Evolutionary conservation across 2,329 filamentous ascomycete species (phyloP).

Genomic region (Cryoendolithus antarcticus): DNA sequence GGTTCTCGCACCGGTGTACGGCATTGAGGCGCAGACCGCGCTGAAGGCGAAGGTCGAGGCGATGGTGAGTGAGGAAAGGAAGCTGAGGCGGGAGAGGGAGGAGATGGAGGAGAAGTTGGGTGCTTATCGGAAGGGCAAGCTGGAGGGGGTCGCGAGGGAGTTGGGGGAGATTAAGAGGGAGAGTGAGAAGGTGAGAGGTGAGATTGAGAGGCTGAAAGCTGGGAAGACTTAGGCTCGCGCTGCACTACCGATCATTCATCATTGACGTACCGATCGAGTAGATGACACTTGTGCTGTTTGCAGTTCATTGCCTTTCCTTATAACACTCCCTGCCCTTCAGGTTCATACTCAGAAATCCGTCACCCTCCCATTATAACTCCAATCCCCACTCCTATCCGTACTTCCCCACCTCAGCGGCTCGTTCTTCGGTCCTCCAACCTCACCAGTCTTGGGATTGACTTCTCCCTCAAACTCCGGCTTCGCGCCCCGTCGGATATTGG

Average conservation of each 20-base stretch:
- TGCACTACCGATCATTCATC: neutral
- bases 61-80: conserved; percentile 19
- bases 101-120: conserved; percentile 24
- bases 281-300: neutral
- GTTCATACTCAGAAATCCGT: conserved; percentile 69
- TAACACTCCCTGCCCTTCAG: no score
- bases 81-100: conserved; percentile 21
- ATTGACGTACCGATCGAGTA: neutral
- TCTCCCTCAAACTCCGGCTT: conserved; percentile 90
- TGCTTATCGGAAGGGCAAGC: conserved; percentile 25
- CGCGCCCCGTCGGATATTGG: conserved; percentile 61
- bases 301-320: no score
- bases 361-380: conserved; percentile 90
- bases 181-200: conserved; percentile 18
- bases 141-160: conserved; percentile 28
- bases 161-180: conserved; percentile 22
- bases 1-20: conserved; percentile 14
- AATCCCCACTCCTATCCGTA: conserved; percentile 58
- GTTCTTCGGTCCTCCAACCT: conserved; percentile 94
- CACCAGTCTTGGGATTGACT: conserved; percentile 81
- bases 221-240: neutral
- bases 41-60: conserved; percentile 22
- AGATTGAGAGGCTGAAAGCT: conserved; percentile 16
- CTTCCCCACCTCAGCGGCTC: conserved; percentile 83
- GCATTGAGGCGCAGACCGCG: conserved; percentile 14